These are phyloP conservation scores for Neurospora sp. DNA, from an alignment of 2,329 filamentous ascomycete genomes.

Conservation along the genomic window DNA sequence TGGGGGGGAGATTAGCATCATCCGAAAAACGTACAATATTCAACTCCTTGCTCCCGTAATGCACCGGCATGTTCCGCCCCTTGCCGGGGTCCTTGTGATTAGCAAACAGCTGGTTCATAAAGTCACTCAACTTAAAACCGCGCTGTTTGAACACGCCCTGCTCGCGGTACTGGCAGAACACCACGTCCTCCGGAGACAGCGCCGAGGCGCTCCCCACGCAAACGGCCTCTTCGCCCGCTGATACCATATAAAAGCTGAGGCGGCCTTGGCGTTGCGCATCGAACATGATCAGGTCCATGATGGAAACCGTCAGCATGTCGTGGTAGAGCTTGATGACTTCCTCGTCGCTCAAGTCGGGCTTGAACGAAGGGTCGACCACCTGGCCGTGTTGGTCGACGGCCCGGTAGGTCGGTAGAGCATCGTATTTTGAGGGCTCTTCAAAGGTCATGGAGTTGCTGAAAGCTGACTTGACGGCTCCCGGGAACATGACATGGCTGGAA, in stretches of 20 bases:
- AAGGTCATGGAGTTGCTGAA: constrained; percentile 78
- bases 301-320: constrained; percentile 58
- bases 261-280: constrained; percentile 94
- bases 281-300: constrained; percentile 98
- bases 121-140: constrained; percentile 76
- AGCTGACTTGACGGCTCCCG: constrained; percentile 88
- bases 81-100: constrained; percentile 70
- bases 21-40: constrained; percentile 56
- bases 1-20: not conserved
- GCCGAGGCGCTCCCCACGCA: constrained; percentile 82
- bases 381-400: constrained; percentile 81
- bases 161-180: constrained; percentile 93
- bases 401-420: constrained; percentile 82
- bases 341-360: constrained; percentile 58
- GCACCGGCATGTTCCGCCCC: constrained; percentile 94
- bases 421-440: constrained; percentile 58
- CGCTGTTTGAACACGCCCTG: constrained; percentile 84
- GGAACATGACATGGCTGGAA: constrained; percentile 59
- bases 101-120: constrained; percentile 92
- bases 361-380: constrained; percentile 64
- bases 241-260: constrained; percentile 95
- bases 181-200: constrained; percentile 71
- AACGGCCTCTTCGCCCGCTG: constrained; percentile 87
- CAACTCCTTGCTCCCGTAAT: constrained; percentile 77
- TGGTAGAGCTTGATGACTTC: constrained; percentile 50